Evolutionary conservation across 1,139 yeast genomes (phyloP), one percentile per base, ranked within the genome.

Genomic region (Saccharomyces hybrid): DNA sequence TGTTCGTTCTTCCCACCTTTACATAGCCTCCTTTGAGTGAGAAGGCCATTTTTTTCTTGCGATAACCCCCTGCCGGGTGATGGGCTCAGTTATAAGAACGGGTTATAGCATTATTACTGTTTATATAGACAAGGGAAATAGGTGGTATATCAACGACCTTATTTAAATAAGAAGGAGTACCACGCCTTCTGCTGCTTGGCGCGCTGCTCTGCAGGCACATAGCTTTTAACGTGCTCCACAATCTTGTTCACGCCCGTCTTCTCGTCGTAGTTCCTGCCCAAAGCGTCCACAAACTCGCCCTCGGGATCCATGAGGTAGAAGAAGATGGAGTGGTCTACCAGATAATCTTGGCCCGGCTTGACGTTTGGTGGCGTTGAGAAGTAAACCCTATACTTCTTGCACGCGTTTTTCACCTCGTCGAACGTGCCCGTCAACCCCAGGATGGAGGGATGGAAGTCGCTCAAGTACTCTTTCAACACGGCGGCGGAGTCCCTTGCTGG

Each of bases 241-340:
- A 93, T 88, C 72, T 88, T 87, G 49, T 79, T 81, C 14, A 84
- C 86, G 27, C 95, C 97, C 56, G 85, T 84, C 31, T 77, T 78
- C 28, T 91, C 91, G 55, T 85, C 88, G 62, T 85, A 88, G 65
- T 93, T 95, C 69, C 96, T 83, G 50, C 99, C 99, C 63, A 93
- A 78, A 11, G 93, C 99, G 70, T 91, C 97, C 53, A 91, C 87
- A 67, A 89, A 95, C 64, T 88, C 82, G 50, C 98, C 99, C 69
- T 95, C 97, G n/a, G 96, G 91, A 69, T 93, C 98, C 97, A 95
- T 91, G 64, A 93, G 76, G 68, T 95, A 93, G 73, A 91, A 93
- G 81, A 93, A 93, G 59, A 93, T 90, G 7, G 97, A 90, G 72
- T 93, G 99, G 69, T 93, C 99, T 16, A 93, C 99, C 61, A 93